Evolutionary conservation across 106 monocot genomes (phyloP), one percentile per base, ranked within the genome.

Genomic region (Acanthochlamys bracteata): DNA sequence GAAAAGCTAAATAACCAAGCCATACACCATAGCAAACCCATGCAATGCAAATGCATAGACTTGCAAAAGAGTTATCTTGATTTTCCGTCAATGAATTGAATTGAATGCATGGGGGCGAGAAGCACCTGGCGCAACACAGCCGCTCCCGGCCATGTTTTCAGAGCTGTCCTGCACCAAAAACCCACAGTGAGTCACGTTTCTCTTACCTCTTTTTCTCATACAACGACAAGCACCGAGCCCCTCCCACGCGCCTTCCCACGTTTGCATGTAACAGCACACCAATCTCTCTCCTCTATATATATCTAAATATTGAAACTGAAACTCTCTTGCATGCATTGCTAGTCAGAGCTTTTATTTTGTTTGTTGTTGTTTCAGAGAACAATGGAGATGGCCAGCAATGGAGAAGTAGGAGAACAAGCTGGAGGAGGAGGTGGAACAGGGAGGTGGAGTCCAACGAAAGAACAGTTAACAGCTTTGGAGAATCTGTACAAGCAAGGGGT

Each of bases 391-490:
- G 21, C 21, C 41, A 63, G 21, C 10, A 63, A 63, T 16, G 40
- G 25, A 41, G 24, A 70, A 33, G 33, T 33, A 33, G 33, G 6
- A 33, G 33, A 33, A 3, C 33, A 33, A 33, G 33, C 33, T 53
- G 61, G 67, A 70, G 55, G 69, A 55, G 55, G 56, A 2, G 3
- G 19, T 54, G 46, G 56, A 39, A 20, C 55, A 4, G 59, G 77
- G 15, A 63, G 90, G 73, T 94, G 93, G 93, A 86, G 81, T 69
- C 89, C 93, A 13, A 86, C 93, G 14, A 89, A 80, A 60, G 93
- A 94, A 67, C 93, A 94, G 79, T 84, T 94, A 20, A 42, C 66
- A 24, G 41, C 86, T 17, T 83, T 94, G 14, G 93, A 94, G 55
- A 69, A 61, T 21, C 60, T 94, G 4, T 94, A 94, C 72, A 69